phyloP scores from a whole-genome alignment of 257 asterid genomes.

The Asclepias syriaca region DNA sequence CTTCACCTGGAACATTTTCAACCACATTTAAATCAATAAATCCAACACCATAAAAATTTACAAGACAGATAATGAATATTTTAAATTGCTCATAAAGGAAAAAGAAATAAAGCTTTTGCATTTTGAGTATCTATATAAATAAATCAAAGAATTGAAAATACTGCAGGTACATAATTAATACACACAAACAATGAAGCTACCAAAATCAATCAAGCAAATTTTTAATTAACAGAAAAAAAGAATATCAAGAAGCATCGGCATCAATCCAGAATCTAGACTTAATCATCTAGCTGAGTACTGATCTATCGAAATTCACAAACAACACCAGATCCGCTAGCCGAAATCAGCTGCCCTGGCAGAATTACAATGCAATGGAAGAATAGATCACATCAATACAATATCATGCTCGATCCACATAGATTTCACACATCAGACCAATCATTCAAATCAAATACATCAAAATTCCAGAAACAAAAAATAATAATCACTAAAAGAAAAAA shows the following conservation, averaged over 20 bases:
- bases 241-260: not conserved
- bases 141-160: not conserved
- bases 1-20: constrained; percentile 64
- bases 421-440: not conserved
- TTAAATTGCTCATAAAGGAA: not conserved
- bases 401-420: not conserved
- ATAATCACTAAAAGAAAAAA: not conserved
- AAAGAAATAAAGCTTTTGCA: not conserved
- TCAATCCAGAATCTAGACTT: not conserved
- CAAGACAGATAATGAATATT: not conserved
- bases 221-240: not conserved
- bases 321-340: not conserved
- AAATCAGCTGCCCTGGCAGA: not conserved
- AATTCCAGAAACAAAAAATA: not conserved
- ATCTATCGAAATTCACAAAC: not conserved
- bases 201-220: not conserved
- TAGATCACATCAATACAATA: constrained; percentile 5
- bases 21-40: constrained; percentile 26
- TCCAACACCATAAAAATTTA: constrained; percentile 11
- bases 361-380: constrained; percentile 1
- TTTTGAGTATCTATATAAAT: not conserved
- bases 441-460: not conserved
- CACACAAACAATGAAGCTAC: not conserved
- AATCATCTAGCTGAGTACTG: not conserved
- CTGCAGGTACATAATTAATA: not conserved